These are phyloP conservation scores for Hagleromyces aurorensis DNA, from an alignment of 805 yeast genomes.

Conservation along the genomic window DNA sequence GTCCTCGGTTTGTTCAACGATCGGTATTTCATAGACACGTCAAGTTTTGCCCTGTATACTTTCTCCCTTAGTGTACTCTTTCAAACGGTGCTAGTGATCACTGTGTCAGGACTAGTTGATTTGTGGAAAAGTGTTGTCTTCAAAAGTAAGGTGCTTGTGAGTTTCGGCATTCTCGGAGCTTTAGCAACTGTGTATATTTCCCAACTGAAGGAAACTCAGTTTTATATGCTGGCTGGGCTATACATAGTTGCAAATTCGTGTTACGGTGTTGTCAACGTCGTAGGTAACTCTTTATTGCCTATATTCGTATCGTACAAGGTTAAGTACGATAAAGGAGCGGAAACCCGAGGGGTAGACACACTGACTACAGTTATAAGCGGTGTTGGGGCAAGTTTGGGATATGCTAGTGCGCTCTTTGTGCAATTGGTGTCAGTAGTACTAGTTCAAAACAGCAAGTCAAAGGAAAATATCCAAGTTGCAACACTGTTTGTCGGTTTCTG, in stretches of 20 bases:
- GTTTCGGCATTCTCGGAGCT: conserved; percentile 55
- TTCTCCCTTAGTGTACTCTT: conserved; percentile 63
- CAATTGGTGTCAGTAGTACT: conserved; percentile 52
- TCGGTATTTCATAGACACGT: conserved; percentile 53
- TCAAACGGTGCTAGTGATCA: conserved; percentile 63
- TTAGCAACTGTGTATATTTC: conserved; percentile 43
- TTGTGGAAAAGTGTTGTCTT: conserved; percentile 36
- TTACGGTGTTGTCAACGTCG: conserved; percentile 72
- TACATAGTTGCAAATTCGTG: conserved; percentile 60
- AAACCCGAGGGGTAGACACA: conserved; percentile 26
- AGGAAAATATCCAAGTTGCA: conserved; percentile 42
- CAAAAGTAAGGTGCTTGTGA: conserved; percentile 46
- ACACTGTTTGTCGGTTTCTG: conserved; percentile 60
- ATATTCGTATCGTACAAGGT: conserved; percentile 42
- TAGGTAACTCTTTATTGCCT: conserved; percentile 70
- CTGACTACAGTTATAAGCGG: conserved; percentile 52
- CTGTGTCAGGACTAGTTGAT: conserved; percentile 71
- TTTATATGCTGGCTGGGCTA: conserved; percentile 35
- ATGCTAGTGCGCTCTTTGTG: conserved; percentile 58
- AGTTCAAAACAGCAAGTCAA: conserved; percentile 33
- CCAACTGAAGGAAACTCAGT: conserved; percentile 22
- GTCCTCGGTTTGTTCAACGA: conserved; percentile 37
- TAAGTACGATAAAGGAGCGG: conserved; percentile 11
- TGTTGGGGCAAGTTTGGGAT: conserved; percentile 63
- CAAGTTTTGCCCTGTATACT: conserved; percentile 67